Percentiles rank a stretch among this genome's conserved stretches.
Conservation (phyloP, 2,329 filamentous ascomycete species). For the Verticillium nonalfalfae region DNA sequence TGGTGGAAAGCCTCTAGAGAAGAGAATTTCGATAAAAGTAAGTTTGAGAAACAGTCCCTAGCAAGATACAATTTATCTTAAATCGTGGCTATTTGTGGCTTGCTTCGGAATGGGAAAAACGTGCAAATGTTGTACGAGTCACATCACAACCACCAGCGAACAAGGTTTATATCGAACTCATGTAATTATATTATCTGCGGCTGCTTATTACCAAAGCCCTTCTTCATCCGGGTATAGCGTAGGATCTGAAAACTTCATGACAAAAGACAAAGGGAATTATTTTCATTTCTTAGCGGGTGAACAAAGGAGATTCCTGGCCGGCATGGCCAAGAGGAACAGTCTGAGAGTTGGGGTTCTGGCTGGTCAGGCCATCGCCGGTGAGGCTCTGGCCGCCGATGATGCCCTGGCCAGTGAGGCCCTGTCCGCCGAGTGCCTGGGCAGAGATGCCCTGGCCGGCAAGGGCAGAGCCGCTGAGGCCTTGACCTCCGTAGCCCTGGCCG, state of each 20-base stretch:
- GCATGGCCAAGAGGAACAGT: background rate
- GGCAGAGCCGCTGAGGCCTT: background rate
- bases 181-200: background rate
- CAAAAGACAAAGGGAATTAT: background rate
- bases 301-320: background rate
- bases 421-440: background rate
- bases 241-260: background rate
- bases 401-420: background rate
- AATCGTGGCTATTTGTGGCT: too few relatives aligned
- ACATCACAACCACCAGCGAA: too few relatives aligned
- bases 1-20: background rate
- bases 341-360: background rate
- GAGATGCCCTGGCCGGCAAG: background rate
- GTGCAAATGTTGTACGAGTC: too few relatives aligned
- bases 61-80: too few relatives aligned
- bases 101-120: too few relatives aligned
- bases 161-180: background rate
- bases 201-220: background rate
- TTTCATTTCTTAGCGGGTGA: background rate
- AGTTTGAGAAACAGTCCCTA: too few relatives aligned
- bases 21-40: too few relatives aligned
- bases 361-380: background rate
- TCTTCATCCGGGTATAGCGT: slow-evolving; percentile 2
- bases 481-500: background rate
- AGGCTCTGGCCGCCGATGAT: background rate